Base-by-base conservation (phyloP, 257 asterid species). In the Ligustrum vulgare region DNA sequence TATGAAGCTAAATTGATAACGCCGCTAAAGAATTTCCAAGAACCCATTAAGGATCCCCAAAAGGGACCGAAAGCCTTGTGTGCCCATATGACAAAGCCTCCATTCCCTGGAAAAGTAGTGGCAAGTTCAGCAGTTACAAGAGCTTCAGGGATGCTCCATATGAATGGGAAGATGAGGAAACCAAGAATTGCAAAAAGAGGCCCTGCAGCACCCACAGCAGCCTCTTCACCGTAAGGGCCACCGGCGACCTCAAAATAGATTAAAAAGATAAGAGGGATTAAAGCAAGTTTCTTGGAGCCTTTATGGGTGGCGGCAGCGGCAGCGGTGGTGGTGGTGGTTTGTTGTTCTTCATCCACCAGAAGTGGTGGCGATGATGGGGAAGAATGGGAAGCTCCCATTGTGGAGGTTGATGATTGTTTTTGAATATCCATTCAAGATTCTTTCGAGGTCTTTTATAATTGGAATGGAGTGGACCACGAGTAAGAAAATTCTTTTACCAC, bases 61-160 rank as follows among this genome's bases (percentile, higher is more conserved):
- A 88, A 88, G 60, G 93, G 87, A 15, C 93, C 93, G 74, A 88
- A 88, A 13, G 93, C 91, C 67, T 74, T 70, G 62, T 86, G 72
- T 15, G 91, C 93, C 93, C 93, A 88, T 6, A 88, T 80, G 0
- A 86, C 91, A 70, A 84, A 88, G 0, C 89, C 93, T 20, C 93
- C 93, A 77, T 88, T 88, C 16, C 93, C 93, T 20, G 93, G 93
- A 31, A 77, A 88, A 6, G 88, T 60, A 33, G 93, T 88, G 77
- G 93, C 83, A 68, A 88, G 90, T 77, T 86, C 91, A 41, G 93
- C 93, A 20, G 91, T 86, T 11, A 86, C 74, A 5, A 86, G 91
- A 49, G 85, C 89, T 43, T 84, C 91, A 3, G 91, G 87, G 0
- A 86, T 79, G 84, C 89, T 83, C 90, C 89, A 86, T 0, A 86